Conservation (phyloP, 208 protist species). For the Porcisia hertigi region DNA sequence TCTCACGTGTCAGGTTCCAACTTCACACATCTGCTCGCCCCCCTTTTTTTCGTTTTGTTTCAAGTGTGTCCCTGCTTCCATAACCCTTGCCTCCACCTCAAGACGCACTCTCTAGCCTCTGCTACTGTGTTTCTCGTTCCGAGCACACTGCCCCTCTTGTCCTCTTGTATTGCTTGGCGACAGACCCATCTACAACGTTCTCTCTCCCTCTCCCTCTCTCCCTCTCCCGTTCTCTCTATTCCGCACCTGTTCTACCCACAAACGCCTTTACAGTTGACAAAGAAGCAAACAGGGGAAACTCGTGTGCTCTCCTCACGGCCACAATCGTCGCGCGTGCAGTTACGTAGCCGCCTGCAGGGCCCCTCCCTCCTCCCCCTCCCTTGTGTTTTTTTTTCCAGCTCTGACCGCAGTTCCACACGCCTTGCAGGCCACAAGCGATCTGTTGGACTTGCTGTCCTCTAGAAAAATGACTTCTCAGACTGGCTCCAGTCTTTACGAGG, state of each 20-base stretch:
- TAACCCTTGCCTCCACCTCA: too few relatives aligned
- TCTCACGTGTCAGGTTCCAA: background rate
- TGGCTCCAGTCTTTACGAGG: constrained; percentile 26
- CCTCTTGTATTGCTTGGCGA: too few relatives aligned
- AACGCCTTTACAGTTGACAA: background rate
- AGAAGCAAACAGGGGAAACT: background rate
- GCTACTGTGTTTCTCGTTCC: too few relatives aligned
- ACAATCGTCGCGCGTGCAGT: background rate
- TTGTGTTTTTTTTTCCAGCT: background rate
- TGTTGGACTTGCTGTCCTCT: constrained; percentile 3
- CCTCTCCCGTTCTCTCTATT: too few relatives aligned
- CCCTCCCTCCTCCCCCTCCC: background rate
- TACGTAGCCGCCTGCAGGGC: background rate
- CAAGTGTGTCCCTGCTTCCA: too few relatives aligned
- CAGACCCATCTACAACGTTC: too few relatives aligned
- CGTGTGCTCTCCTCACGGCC: background rate
- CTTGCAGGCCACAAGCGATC: background rate
- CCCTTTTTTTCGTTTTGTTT: background rate
- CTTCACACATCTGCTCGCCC: background rate
- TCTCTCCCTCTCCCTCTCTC: too few relatives aligned
- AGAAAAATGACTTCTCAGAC: constrained; percentile 2
- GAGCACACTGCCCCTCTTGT: too few relatives aligned
- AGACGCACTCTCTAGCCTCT: too few relatives aligned
- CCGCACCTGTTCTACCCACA: too few relatives aligned
- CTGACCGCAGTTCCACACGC: background rate